phyloP scores from a whole-genome alignment of 2,329 filamentous ascomycete species.

The Diaporthe citriasiana region DNA sequence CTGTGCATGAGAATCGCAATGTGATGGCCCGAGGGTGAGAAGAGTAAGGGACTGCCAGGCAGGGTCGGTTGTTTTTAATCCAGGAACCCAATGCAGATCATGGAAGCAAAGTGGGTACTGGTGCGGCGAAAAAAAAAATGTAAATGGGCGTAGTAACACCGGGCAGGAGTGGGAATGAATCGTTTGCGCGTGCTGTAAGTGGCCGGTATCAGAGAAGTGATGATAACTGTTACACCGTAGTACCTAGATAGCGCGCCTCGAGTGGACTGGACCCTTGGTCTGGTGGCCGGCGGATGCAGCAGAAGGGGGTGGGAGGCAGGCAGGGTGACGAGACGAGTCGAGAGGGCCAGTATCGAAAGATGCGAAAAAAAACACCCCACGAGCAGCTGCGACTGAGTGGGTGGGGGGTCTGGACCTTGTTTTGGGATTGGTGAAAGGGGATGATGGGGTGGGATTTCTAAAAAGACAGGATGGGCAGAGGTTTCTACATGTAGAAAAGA shows the following conservation, averaged over 20 bases:
- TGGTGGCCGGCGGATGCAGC: constrained; percentile 11
- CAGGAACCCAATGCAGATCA: constrained; percentile 40
- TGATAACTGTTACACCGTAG: constrained; percentile 12
- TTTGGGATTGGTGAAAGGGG: constrained; percentile 31
- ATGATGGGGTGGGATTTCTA: not conserved
- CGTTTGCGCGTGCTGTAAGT: constrained; percentile 29
- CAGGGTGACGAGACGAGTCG: constrained; percentile 24
- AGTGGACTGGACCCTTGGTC: constrained; percentile 22
- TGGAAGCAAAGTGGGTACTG: constrained; percentile 38
- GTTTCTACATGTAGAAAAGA: constrained; percentile 10
- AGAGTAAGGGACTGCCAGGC: constrained; percentile 32
- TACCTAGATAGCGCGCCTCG: not conserved
- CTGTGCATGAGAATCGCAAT: constrained; percentile 23
- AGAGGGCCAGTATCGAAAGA: constrained; percentile 20
- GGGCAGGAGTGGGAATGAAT: constrained; percentile 39
- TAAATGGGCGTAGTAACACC: constrained; percentile 37
- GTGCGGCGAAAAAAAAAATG: constrained; percentile 39
- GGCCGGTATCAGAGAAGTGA: constrained; percentile 38
- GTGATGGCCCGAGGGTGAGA: constrained; percentile 4
- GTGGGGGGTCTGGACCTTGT: constrained; percentile 20
- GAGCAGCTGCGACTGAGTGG: not conserved
- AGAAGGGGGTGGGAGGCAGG: not conserved
- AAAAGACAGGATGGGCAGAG: constrained; percentile 4
- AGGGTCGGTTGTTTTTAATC: constrained; percentile 41
- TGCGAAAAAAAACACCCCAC: constrained; percentile 41